Base-by-base conservation (phyloP, 371 early-diverging fungal species). In the Capniomyces stellatus region DNA sequence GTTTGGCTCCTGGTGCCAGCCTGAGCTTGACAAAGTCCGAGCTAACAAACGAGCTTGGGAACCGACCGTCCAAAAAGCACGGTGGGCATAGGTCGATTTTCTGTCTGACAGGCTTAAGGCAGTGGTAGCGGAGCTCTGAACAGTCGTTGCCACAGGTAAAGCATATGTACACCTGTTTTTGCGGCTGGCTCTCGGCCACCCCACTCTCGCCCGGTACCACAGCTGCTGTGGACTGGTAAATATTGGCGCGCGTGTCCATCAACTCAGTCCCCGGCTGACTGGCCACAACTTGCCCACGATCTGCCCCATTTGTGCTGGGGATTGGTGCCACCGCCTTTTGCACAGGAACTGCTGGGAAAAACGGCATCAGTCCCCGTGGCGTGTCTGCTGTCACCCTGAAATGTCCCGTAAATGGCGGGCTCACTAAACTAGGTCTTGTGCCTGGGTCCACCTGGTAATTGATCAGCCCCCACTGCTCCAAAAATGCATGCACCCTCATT, bases 381-480 rank as follows among this genome's bases (percentile, higher is more conserved):
- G 95, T 92, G 49, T 94, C 93, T 10, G 92, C 94, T 1, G 92
- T 89, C 12, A 97, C 75, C 51, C 88, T 77, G 71, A 93, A 97
- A 61, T 94, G 93, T 23, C 93, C 94, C 8, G 92, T 92, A 57
- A 89, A 94, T 1, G 93, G 82, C 8, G 98, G 94, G 0, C 85
- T 90, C 3, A 95, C 80, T 13, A 75, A 65, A n/a, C 92, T 87
- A n/a, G 95, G 95, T 51, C 87, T 77, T 18, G 86, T 81, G 52
- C 89, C 88, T 3, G 89, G 79, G 67, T 94, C 92, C 19, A 90
- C 92, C 76, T 96, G 90, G 64, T 89, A 91, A 71, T 98, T 98
- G 61, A 98, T 92, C 39, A 98, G 72, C 1, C 98, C 98, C 99
- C 99, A 98, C 66, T 97, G 97, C 67, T 98, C 98, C 46, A 97